Conservation (phyloP, 805 yeast genomes). For the Nakazawaea wickerhamii region DNA sequence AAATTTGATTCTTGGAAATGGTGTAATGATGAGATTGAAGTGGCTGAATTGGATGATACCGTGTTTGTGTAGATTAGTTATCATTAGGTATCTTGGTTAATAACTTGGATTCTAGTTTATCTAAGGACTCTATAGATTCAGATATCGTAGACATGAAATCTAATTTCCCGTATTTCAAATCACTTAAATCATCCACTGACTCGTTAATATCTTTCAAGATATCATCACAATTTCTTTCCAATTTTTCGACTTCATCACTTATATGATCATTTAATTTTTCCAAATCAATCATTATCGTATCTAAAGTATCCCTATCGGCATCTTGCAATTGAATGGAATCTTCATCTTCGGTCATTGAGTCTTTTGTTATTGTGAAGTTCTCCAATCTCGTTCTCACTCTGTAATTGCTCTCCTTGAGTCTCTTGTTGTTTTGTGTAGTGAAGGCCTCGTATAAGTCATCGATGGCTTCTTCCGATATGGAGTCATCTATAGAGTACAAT, state of each 20-base stretch:
- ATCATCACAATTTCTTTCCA: constrained; percentile 17
- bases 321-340: neutral
- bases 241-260: constrained; percentile 19
- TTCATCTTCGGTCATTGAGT: neutral
- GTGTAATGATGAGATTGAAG: constrained; percentile 35
- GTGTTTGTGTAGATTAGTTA: neutral
- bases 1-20: constrained; percentile 80
- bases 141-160: constrained; percentile 18
- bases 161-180: constrained; percentile 22
- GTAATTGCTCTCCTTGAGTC: constrained; percentile 5
- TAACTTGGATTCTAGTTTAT: constrained; percentile 17
- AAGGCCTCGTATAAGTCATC: constrained; percentile 4
- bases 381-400: neutral
- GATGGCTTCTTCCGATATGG: neutral
- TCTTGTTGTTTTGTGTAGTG: constrained; percentile 5
- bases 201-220: constrained; percentile 17
- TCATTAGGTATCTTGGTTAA: neutral
- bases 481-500: neutral
- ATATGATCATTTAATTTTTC: constrained; percentile 23
- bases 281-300: constrained; percentile 19
- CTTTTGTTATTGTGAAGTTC: neutral
- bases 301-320: constrained; percentile 10
- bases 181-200: constrained; percentile 24
- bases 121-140: constrained; percentile 17
- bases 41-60: constrained; percentile 8